These are phyloP conservation scores for Diaporthe citri DNA, from an alignment of 2,329 filamentous ascomycete species.

Conservation along the genomic window DNA sequence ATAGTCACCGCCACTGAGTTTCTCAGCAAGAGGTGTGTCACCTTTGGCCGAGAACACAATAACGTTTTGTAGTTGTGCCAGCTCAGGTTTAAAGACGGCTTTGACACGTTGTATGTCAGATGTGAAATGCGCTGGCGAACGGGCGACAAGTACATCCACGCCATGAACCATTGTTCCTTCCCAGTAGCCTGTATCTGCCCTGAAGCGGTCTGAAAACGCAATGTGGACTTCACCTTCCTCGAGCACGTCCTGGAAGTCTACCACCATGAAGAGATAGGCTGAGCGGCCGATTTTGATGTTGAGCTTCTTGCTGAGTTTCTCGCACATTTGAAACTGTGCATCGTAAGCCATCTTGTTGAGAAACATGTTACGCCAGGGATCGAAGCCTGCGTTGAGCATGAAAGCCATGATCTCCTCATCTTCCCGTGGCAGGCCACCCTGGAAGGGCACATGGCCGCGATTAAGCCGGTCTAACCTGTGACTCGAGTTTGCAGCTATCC, in stretches of 20 bases:
- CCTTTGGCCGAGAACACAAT: constrained; percentile 80
- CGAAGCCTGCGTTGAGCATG: constrained; percentile 72
- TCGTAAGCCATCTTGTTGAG: constrained; percentile 62
- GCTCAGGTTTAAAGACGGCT: constrained; percentile 67
- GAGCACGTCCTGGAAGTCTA: constrained; percentile 73
- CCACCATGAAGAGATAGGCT: constrained; percentile 74
- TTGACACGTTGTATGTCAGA: constrained; percentile 80
- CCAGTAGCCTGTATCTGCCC: constrained; percentile 62
- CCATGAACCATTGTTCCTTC: constrained; percentile 67
- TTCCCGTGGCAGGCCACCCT: constrained; percentile 63
- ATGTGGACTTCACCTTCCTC: constrained; percentile 76
- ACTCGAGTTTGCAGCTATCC: constrained; percentile 60
- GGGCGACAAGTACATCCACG: constrained; percentile 74
- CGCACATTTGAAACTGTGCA: constrained; percentile 65
- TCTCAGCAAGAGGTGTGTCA: constrained; percentile 72
- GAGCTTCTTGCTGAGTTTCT: constrained; percentile 65
- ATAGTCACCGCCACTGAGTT: constrained; percentile 84
- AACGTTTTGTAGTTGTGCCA: constrained; percentile 81
- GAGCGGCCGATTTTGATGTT: constrained; percentile 73
- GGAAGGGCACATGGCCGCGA: constrained; percentile 55
- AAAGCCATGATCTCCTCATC: constrained; percentile 65
- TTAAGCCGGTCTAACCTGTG: constrained; percentile 53
- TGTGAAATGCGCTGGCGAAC: constrained; percentile 76
- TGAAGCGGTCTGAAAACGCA: constrained; percentile 76
- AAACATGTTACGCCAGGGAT: constrained; percentile 60